These are phyloP conservation scores for Kwoniella newhampshirensis DNA, from an alignment of 768 basidiomycete genomes.

Conservation along the genomic window DNA sequence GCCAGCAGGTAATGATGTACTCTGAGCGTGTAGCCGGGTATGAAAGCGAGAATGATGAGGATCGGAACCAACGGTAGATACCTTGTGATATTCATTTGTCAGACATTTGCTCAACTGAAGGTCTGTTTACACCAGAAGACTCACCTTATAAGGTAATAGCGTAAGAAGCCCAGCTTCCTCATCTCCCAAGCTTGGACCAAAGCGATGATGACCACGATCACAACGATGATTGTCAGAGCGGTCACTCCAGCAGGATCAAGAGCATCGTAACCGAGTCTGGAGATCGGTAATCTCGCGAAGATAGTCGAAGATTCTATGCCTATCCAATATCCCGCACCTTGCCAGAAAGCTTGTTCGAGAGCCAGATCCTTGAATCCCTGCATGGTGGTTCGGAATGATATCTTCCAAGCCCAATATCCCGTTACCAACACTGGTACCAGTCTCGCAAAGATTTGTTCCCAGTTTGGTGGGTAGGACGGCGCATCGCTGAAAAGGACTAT, in stretches of 20 bases:
- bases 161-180: constrained; percentile 31
- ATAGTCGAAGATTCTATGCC: constrained; percentile 40
- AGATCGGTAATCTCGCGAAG: constrained; percentile 38
- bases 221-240: constrained; percentile 27
- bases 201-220: constrained; percentile 27
- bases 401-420: constrained; percentile 40
- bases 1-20: constrained; percentile 43
- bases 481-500: constrained; percentile 35
- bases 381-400: constrained; percentile 34
- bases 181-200: constrained; percentile 35
- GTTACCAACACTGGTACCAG: constrained; percentile 26
- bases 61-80: constrained; percentile 37
- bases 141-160: constrained; percentile 39
- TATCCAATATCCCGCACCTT: constrained; percentile 44
- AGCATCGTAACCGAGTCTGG: constrained; percentile 32
- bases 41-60: constrained; percentile 33
- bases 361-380: constrained; percentile 32
- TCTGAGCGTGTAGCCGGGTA: constrained; percentile 36
- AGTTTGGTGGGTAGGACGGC: constrained; percentile 29
- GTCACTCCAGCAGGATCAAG: constrained; percentile 31
- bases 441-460: constrained; percentile 28
- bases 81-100: constrained; percentile 3
- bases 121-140: constrained; percentile 1
- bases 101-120: neutral
- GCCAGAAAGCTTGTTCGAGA: constrained; percentile 38